Conservation (phyloP, 2,329 filamentous ascomycete species). For the Microsporum audouinii region DNA sequence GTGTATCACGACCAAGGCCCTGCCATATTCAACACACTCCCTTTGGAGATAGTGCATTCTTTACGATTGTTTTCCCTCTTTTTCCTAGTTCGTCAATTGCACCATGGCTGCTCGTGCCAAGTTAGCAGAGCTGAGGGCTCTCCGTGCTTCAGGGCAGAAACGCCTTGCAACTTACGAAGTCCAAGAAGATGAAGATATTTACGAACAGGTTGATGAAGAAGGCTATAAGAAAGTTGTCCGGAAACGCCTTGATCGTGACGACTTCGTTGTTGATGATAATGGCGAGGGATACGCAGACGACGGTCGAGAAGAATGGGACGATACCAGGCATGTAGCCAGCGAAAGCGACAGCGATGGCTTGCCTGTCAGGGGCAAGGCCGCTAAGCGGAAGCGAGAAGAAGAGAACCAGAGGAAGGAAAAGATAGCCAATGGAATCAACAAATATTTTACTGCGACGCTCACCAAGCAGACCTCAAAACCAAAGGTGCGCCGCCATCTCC, state of each 20-base stretch:
- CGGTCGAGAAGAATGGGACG: constrained; percentile 86
- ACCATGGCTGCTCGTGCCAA: constrained; percentile 15
- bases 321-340: constrained; percentile 50
- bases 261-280: constrained; percentile 96
- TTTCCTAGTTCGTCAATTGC: background rate
- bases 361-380: constrained; percentile 48
- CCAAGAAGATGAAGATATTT: constrained; percentile 70
- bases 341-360: constrained; percentile 69
- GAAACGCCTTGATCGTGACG: constrained; percentile 77
- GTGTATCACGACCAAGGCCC: background rate
- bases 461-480: constrained; percentile 54
- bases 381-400: constrained; percentile 78
- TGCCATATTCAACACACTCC: background rate
- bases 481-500: constrained; percentile 48
- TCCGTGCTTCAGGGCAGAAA: constrained; percentile 84
- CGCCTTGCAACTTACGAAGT: constrained; percentile 78
- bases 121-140: constrained; percentile 64
- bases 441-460: constrained; percentile 78
- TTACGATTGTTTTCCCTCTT: background rate
- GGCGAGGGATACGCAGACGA: constrained; percentile 90
- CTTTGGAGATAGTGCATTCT: background rate
- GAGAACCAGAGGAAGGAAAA: constrained; percentile 75
- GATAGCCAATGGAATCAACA: constrained; percentile 82
- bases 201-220: constrained; percentile 94
- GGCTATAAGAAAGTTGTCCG: constrained; percentile 95